These are phyloP conservation scores for Scenedesmus sp. DNA, from an alignment of 163 green algal genomes.

Conservation along the genomic window DNA sequence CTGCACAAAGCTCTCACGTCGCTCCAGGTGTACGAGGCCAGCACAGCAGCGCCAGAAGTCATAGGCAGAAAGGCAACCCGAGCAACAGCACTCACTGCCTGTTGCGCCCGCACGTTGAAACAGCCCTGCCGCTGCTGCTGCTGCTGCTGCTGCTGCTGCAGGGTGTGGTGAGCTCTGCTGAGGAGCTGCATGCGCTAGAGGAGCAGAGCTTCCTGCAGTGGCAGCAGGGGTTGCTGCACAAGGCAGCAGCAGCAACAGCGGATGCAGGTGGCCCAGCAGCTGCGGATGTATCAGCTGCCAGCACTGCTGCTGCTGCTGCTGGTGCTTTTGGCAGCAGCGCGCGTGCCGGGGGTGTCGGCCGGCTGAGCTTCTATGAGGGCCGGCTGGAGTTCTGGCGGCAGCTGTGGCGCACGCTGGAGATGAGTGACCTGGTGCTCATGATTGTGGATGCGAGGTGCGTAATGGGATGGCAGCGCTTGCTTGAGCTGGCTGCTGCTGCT, in stretches of 20 bases:
- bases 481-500: background rate
- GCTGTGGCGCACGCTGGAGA: constrained; percentile 77
- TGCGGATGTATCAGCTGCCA: constrained; percentile 22
- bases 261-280: background rate
- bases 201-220: constrained; percentile 63
- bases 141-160: constrained; percentile 16
- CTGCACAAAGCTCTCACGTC: background rate
- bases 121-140: background rate
- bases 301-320: constrained; percentile 7
- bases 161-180: constrained; percentile 54
- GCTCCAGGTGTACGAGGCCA: background rate
- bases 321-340: background rate
- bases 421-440: constrained; percentile 68
- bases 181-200: constrained; percentile 71
- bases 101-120: background rate
- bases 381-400: constrained; percentile 78
- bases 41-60: background rate
- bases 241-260: constrained; percentile 12
- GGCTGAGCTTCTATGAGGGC: constrained; percentile 71
- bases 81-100: background rate
- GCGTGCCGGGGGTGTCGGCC: constrained; percentile 4
- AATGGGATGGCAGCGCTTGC: background rate
- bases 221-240: constrained; percentile 30
- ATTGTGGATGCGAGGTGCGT: constrained; percentile 70
- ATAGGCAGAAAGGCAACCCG: background rate